A percentile compares a stretch with the other conserved stretches of the same genome.
Evolutionary conservation across 768 basidiomycete species (phyloP).

Genomic region (Amanita pseudoporphyria): DNA sequence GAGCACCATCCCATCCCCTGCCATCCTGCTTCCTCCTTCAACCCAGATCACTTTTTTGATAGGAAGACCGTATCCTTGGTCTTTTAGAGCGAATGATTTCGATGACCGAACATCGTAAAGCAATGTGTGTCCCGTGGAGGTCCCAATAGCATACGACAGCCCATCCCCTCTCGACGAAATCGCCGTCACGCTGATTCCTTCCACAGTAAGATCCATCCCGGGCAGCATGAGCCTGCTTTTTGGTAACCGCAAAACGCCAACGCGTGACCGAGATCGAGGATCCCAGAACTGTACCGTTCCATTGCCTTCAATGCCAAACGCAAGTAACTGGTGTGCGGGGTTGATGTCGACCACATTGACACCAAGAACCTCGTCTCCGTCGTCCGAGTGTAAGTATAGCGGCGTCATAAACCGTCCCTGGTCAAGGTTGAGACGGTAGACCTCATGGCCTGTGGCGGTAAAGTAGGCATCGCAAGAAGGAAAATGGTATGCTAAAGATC

Average conservation of each 20-base stretch:
- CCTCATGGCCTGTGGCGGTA: constrained; percentile 74
- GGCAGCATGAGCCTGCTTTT: constrained; percentile 36
- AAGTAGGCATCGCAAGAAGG: constrained; percentile 89
- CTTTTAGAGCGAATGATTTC: constrained; percentile 79
- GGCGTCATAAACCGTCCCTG: constrained; percentile 91
- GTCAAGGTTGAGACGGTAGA: constrained; percentile 92
- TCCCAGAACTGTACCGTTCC: constrained; percentile 97
- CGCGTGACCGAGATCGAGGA: constrained; percentile 68
- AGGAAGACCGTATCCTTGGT: constrained; percentile 94
- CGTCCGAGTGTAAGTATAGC: constrained; percentile 37
- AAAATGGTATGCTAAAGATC: constrained; percentile 86
- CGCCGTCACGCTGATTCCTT: constrained; percentile 62
- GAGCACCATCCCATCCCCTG: constrained; percentile 82
- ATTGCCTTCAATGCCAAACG: constrained; percentile 81
- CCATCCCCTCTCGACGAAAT: constrained; percentile 83
- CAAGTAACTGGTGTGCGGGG: constrained; percentile 81
- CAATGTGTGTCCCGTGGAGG: constrained; percentile 89
- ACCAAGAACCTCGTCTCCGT: constrained; percentile 46
- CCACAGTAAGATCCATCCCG: constrained; percentile 16
- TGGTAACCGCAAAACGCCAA: constrained; percentile 62
- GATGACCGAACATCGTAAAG: constrained; percentile 90
- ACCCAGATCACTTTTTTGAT: constrained; percentile 84
- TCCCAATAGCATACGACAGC: constrained; percentile 88
- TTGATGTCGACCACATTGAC: constrained; percentile 93
- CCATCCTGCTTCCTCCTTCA: constrained; percentile 76